Evolutionary conservation across 352 stramenopile genomes (phyloP), one percentile per base, ranked within the genome.

Genomic region (Blastocystis sp.): DNA sequence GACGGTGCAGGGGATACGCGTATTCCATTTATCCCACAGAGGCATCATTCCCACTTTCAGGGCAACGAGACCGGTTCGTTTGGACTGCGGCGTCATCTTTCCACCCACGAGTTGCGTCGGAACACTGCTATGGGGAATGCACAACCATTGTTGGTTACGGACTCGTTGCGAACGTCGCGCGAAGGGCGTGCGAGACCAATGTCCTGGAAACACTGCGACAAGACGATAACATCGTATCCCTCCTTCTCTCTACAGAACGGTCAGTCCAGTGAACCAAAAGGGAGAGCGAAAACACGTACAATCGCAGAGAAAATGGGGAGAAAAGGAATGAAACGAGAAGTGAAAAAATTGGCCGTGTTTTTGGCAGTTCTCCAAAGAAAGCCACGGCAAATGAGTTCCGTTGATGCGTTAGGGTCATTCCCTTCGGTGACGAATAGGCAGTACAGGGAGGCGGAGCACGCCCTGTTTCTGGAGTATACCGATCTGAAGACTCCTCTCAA

Each of bases 11-110:
- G 97, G 93, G 92, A 98, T 94, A 41, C 95, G 92, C 87, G 95
- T 94, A 3, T 97, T 97, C 92, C 95, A 99, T 86, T 95, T 92
- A 92, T 99, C 97, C 94, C 96, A 99, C 48, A 99, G 91, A 11
- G 94, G 94, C 91, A 99, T 96, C 95, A 98, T 99, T n/a, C 97
- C 97, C 56, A 98, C 92, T 91, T 99, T 99, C 89, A 99, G 91
- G 62, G 94, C 94, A 62, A 97, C 89, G 71, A 96, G 89, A 1
- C 94, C 94, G 79, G 93, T 94, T 88, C 94, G 92, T 90, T 94
- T 94, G 89, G 95, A 94, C 89, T 94, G 92, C 11, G 91, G 91
- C 69, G 90, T 90, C 92, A 81, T 81, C 9, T 19, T 74, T 66
- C 60, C 60, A 19, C 11, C 34, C 23, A 52, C 34, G n/a, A 81